phyloP scores from a whole-genome alignment of 257 asterid genomes.

The Solanum neorickii region DNA sequence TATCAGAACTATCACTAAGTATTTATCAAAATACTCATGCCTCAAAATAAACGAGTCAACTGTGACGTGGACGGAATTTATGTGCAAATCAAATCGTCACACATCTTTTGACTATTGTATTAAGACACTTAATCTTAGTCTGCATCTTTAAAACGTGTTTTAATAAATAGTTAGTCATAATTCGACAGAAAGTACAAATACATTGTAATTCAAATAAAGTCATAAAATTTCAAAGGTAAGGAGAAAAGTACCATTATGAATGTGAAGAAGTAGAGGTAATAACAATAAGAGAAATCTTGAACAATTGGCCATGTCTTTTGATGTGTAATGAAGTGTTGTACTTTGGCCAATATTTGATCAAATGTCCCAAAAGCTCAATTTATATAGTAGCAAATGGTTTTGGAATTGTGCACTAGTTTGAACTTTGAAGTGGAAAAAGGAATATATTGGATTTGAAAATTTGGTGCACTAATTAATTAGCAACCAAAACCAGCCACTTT shows the following conservation, averaged over 20 bases:
- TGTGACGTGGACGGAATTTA: too few species aligned
- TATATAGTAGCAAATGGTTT: background rate
- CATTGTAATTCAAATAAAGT: background rate
- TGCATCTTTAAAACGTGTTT: too few species aligned
- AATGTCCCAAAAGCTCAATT: background rate
- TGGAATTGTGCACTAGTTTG: background rate
- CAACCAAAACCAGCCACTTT: background rate
- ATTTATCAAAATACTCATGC: background rate
- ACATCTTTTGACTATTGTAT: too few species aligned
- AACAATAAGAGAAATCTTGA: constrained; percentile 23
- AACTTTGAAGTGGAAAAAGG: background rate
- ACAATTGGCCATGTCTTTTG: constrained; percentile 16
- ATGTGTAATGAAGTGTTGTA: background rate
- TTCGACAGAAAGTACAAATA: too few species aligned
- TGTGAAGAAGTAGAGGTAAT: constrained; percentile 34
- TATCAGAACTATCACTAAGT: background rate
- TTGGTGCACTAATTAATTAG: background rate
- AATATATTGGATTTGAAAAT: background rate
- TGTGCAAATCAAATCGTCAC: background rate
- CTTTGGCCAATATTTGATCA: background rate
- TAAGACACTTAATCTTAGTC: too few species aligned
- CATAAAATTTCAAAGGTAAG: too few species aligned
- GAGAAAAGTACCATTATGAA: constrained; percentile 16
- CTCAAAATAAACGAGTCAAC: background rate
- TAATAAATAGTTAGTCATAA: too few species aligned